These are phyloP conservation scores for Cordyceps militaris DNA, from an alignment of 2,329 filamentous ascomycete species.

Conservation along the genomic window DNA sequence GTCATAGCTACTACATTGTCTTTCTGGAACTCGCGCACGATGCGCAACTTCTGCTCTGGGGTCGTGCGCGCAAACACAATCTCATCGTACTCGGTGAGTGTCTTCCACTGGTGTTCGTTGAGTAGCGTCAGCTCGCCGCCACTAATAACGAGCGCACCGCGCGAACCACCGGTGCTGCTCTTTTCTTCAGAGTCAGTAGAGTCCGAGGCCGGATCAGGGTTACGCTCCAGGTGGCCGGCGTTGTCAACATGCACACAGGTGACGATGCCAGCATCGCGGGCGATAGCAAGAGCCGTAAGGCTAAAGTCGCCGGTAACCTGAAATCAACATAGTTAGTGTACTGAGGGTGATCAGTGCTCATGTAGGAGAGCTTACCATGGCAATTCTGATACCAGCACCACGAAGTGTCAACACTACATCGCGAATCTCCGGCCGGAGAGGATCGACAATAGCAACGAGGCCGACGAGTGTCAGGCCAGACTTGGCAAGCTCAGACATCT, in stretches of 20 bases:
- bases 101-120: conserved; percentile 62
- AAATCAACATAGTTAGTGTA: background rate
- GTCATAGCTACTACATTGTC: conserved; percentile 72
- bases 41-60: conserved; percentile 71
- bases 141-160: conserved; percentile 52
- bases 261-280: conserved; percentile 64
- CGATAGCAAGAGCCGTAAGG: conserved; percentile 67
- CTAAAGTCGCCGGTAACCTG: conserved; percentile 70
- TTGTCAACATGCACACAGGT: conserved; percentile 48
- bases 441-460: conserved; percentile 71
- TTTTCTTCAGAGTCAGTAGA: conserved; percentile 20
- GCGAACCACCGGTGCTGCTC: conserved; percentile 15
- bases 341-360: background rate
- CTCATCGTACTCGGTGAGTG: conserved; percentile 57
- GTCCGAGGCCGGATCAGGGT: conserved; percentile 12
- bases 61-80: conserved; percentile 71
- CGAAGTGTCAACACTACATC: conserved; percentile 59
- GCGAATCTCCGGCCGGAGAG: conserved; percentile 65
- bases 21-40: conserved; percentile 66
- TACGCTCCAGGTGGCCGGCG: conserved; percentile 43
- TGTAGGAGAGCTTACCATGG: conserved; percentile 50
- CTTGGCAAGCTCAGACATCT: conserved; percentile 46
- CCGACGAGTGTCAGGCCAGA: conserved; percentile 62
- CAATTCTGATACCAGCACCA: conserved; percentile 64
- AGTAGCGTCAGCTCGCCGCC: conserved; percentile 60